These are phyloP conservation scores for Botryosphaeria agaves DNA, from an alignment of 2,329 filamentous ascomycete species.

Conservation along the genomic window DNA sequence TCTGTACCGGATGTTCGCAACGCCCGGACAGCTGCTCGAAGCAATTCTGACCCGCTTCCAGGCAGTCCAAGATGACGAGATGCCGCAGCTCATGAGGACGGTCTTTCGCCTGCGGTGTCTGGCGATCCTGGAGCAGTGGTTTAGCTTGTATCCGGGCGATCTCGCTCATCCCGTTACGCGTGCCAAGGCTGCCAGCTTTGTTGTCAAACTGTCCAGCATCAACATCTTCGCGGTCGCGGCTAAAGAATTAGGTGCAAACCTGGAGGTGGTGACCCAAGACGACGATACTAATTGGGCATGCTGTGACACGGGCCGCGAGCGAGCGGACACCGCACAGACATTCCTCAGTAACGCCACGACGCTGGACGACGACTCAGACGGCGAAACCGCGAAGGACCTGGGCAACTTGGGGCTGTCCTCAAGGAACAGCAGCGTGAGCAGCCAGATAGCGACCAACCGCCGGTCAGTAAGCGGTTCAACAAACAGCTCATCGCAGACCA, in stretches of 20 bases:
- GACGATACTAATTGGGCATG: conserved; percentile 91
- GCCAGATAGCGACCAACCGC: neutral
- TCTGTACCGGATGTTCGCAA: conserved; percentile 82
- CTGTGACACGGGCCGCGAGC: conserved; percentile 45
- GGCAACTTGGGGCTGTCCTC: neutral
- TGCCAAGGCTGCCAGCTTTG: conserved; percentile 56
- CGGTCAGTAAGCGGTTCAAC: conserved; percentile 5
- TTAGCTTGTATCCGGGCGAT: conserved; percentile 77
- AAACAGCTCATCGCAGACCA: conserved; percentile 23
- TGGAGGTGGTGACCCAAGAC: conserved; percentile 64
- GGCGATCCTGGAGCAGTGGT: conserved; percentile 75
- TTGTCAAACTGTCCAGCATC: conserved; percentile 53
- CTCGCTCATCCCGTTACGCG: conserved; percentile 67
- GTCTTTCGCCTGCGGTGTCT: conserved; percentile 71
- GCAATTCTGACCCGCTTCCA: conserved; percentile 67
- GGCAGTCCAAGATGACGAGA: conserved; percentile 46
- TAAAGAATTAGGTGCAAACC: conserved; percentile 64
- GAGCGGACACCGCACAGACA: conserved; percentile 22
- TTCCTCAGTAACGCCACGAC: conserved; percentile 21
- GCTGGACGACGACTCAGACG: conserved; percentile 17
- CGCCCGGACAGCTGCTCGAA: conserved; percentile 60
- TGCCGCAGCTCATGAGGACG: conserved; percentile 57
- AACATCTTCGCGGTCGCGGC: conserved; percentile 73
- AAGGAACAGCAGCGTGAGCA: neutral
- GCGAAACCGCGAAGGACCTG: neutral